Base-by-base conservation (phyloP, 805 yeast species). In the Yueomyces sinensis region DNA sequence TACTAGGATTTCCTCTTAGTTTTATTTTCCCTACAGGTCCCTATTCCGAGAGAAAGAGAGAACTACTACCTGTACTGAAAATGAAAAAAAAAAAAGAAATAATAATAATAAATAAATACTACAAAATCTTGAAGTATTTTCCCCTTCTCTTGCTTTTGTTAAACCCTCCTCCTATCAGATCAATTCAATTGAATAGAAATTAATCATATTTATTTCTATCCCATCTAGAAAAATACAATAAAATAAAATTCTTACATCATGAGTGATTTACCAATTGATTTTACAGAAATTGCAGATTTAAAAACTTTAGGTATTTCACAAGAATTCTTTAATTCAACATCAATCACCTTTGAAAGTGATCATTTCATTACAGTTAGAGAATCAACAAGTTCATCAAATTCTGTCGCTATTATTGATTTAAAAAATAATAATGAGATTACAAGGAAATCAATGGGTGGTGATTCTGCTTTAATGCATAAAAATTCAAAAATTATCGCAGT, bases 391-490 rank as follows among this genome's bases (percentile, higher is more conserved):
- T 59, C 59, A 33, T 76, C 89, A 40, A 87, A 84, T 61, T 70
- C 91, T n/a, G 97, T 93, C 35, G 95, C 95, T 31, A 89, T 91
- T 49, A 74, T 91, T 42, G 93, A 91, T 54, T 68, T 91, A 50
- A 68, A 73, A 44, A 76, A 82, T 54, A 75, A 75, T 63, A 82
- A 82, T 60, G 71, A 74, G 47, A 74, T 87, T 41, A 79, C 82
- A 18, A 76, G 94, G 54, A 89, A 91, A 61, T 80, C 82, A 57
- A 91, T 91, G 95, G 72, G 82, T 37, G 99, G 98, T 31, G 99
- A 91, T 61, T 82, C 86, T 42, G 97, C 96, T 33, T 89, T 91
- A 54, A 77, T 91, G 91, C 93, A 86, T 59, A 96, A 97, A 25
- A 53, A 62, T n/a, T 74, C 79, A 58, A 76, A 80, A 60, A 84